Conservation (phyloP, 495 filamentous ascomycete species). For the Neurospora sp. region DNA sequence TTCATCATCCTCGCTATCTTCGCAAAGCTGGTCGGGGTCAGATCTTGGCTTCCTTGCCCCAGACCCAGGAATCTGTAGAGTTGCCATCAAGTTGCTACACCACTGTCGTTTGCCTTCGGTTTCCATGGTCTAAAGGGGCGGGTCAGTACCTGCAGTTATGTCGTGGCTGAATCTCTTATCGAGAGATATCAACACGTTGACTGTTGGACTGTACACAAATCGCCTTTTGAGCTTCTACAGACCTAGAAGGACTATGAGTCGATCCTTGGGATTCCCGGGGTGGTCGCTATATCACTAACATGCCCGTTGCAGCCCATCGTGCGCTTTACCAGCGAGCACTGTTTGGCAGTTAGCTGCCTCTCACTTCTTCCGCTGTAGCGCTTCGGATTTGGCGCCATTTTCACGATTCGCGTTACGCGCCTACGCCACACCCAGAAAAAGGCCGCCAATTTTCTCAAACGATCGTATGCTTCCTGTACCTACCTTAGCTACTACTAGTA, state of each 20-base stretch:
- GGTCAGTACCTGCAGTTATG: not conserved
- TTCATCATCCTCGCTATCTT: not conserved
- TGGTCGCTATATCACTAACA: not conserved
- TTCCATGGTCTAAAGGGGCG: not conserved
- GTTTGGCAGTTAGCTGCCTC: not conserved
- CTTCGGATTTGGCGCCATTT: not conserved
- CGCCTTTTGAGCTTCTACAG: not conserved
- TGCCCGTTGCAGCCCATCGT: not conserved
- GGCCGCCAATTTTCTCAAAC: too few species aligned
- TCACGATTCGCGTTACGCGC: not conserved
- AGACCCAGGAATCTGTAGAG: not conserved
- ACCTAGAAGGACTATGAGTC: not conserved
- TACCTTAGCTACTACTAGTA: not conserved
- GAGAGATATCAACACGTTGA: not conserved
- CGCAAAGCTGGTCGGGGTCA: not conserved
- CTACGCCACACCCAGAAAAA: not conserved
- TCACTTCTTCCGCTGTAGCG: not conserved
- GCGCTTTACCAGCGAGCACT: not conserved
- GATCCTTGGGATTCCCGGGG: not conserved
- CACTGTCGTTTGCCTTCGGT: not conserved
- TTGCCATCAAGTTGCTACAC: not conserved
- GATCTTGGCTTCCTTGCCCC: not conserved
- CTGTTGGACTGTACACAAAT: not conserved
- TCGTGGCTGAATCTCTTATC: not conserved
- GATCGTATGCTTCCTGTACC: not conserved